These are phyloP conservation scores for Proliferodiscus dingleyae DNA, from an alignment of 2,329 filamentous ascomycete species.

Conservation along the genomic window DNA sequence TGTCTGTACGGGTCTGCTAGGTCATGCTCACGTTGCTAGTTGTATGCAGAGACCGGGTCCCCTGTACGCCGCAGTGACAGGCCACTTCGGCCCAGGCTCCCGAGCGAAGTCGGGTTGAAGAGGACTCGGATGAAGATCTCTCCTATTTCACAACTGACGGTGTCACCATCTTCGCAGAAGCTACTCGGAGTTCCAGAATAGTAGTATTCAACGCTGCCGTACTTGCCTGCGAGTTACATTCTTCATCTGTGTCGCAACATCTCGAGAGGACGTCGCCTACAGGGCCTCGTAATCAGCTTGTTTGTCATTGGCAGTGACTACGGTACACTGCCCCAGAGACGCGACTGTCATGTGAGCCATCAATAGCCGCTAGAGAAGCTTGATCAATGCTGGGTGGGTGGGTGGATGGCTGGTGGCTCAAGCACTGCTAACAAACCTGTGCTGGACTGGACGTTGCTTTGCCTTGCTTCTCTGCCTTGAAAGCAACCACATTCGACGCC, in stretches of 20 bases:
- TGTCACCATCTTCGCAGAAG: not conserved
- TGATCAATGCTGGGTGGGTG: not conserved
- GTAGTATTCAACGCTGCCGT: conserved; percentile 8
- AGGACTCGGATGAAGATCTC: not conserved
- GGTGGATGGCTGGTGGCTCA: not conserved
- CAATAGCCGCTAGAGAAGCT: conserved; percentile 3
- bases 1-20: conserved; percentile 24
- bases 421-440: not conserved
- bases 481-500: too few relatives aligned
- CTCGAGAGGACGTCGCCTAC: conserved; percentile 1
- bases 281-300: not conserved
- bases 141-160: not conserved
- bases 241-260: conserved; percentile 13
- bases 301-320: conserved; percentile 5
- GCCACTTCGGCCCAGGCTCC: conserved; percentile 11
- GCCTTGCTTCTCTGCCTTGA: too few relatives aligned
- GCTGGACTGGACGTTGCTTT: too few relatives aligned
- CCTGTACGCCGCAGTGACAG: conserved; percentile 10
- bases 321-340: not conserved
- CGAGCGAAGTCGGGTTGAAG: conserved; percentile 1
- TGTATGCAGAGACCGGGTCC: conserved; percentile 4
- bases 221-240: not conserved
- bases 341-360: conserved; percentile 11
- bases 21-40: conserved; percentile 13
- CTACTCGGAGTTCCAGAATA: conserved; percentile 4